Evolutionary conservation across 495 filamentous ascomycete species (phyloP), one percentile per base, ranked within the genome.

Genomic region (Usnea hakonensis): DNA sequence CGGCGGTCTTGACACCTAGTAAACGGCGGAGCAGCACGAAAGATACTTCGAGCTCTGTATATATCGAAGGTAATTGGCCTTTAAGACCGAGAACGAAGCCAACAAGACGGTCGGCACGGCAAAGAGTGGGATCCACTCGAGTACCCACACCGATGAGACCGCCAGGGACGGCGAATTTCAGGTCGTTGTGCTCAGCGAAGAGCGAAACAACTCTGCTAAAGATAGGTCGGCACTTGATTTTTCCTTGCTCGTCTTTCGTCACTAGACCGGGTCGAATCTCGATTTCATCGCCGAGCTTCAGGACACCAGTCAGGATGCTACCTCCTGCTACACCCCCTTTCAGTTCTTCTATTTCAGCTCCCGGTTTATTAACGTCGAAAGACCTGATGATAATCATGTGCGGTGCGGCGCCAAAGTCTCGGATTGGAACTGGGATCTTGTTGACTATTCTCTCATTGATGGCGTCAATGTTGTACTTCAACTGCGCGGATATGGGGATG

Each of bases 381-480:
- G 92, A 97, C 67, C 94, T 88, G 73, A 98, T 98, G 69, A 97
- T 87, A 69, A 98, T 98, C 90, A 98, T 96, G 76, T 95, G 91
- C 33, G 94, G 94, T 46, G 89, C 88, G 65, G 86, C 85, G 60
- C 85, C 81, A 79, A 97, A 97, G 74, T 97, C 90, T 75, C 94
- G 83, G 36, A 87, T 70, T 3, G 94, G 94, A 26, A 97, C 86
- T 23, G 95, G 95, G 64, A 98, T 96, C 71, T 89, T 92, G 65
- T 89, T 87, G 65, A 95, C 88, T 57, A 98, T 90, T 61, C 87
- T 83, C 73, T 97, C 93, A 78, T 94, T 95, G 75, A 98, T 88
- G 64, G 94, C 91, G 75, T 98, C 94, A 71, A 98, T 96, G 79
- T 98, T 98, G 85, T 96, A 95, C 79, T 98, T 98, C 67, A 98